Evolutionary conservation across 2,329 filamentous ascomycete genomes (phyloP).

Genomic region (Penicillium griseofulvum): DNA sequence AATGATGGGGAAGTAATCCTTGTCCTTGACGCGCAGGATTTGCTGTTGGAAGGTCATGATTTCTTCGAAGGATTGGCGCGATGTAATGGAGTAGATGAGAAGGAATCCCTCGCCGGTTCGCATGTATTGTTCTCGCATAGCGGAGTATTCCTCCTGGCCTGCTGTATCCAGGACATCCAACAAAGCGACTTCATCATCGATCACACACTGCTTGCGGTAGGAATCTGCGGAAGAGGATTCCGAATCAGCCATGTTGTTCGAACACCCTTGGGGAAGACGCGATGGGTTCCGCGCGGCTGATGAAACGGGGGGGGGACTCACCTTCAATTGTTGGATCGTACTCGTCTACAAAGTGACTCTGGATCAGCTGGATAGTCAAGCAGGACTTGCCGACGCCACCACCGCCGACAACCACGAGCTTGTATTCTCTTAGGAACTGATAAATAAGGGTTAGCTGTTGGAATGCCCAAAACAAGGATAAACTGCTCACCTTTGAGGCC

Average conservation of each 20-base stretch:
- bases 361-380: conserved; percentile 93
- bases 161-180: conserved; percentile 98
- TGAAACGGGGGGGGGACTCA: conserved; percentile 21
- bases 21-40: conserved; percentile 97
- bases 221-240: conserved; percentile 64
- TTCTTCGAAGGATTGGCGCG: conserved; percentile 95
- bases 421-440: conserved; percentile 86
- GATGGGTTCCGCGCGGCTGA: not conserved
- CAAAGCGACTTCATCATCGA: conserved; percentile 95
- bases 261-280: too few species aligned
- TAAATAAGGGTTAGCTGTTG: not conserved
- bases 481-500: conserved; percentile 26
- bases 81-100: conserved; percentile 97
- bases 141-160: conserved; percentile 98
- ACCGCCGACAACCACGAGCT: conserved; percentile 94
- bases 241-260: not conserved
- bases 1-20: conserved; percentile 99
- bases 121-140: conserved; percentile 99
- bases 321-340: conserved; percentile 99
- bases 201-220: conserved; percentile 99
- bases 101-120: conserved; percentile 96
- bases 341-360: conserved; percentile 98
- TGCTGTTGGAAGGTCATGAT: conserved; percentile 99
- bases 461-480: not conserved
- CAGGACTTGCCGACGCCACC: conserved; percentile 99